These are phyloP conservation scores for Massariosphaeria phaeospora DNA, from an alignment of 495 filamentous ascomycete species.

Conservation along the genomic window DNA sequence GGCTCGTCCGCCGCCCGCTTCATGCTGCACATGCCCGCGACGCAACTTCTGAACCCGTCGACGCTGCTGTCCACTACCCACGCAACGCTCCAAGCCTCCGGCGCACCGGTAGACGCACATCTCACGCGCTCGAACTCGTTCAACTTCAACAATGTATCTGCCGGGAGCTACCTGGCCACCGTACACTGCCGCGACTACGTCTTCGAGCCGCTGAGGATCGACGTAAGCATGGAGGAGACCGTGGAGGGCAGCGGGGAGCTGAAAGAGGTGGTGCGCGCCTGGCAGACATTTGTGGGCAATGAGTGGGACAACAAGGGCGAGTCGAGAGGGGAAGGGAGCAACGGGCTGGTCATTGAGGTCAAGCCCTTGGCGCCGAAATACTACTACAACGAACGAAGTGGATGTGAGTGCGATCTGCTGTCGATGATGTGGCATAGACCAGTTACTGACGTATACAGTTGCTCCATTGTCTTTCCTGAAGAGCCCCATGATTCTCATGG, in stretches of 20 bases:
- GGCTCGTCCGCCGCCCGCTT: slow-evolving; percentile 39
- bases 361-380: slow-evolving; percentile 57
- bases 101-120: slow-evolving; percentile 48
- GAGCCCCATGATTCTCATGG: slow-evolving; percentile 93
- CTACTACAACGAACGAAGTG: slow-evolving; percentile 66
- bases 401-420: slow-evolving; percentile 55
- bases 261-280: slow-evolving; percentile 52
- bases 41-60: slow-evolving; percentile 50
- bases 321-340: slow-evolving; percentile 35
- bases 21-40: slow-evolving; percentile 36
- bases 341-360: slow-evolving; percentile 51
- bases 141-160: slow-evolving; percentile 60
- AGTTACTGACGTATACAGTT: slow-evolving; percentile 27
- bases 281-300: slow-evolving; percentile 84
- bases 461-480: slow-evolving; percentile 67
- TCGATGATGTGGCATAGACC: not conserved
- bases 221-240: slow-evolving; percentile 47
- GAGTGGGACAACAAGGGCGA: slow-evolving; percentile 79
- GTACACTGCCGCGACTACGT: slow-evolving; percentile 65
- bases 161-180: slow-evolving; percentile 73
- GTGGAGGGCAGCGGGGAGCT: slow-evolving; percentile 42
- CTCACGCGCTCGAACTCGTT: slow-evolving; percentile 64
- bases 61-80: slow-evolving; percentile 62
- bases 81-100: slow-evolving; percentile 59
- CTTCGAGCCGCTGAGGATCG: slow-evolving; percentile 72